Base-by-base conservation (phyloP, 106 monocot species). In the Agapanthus africanus region DNA sequence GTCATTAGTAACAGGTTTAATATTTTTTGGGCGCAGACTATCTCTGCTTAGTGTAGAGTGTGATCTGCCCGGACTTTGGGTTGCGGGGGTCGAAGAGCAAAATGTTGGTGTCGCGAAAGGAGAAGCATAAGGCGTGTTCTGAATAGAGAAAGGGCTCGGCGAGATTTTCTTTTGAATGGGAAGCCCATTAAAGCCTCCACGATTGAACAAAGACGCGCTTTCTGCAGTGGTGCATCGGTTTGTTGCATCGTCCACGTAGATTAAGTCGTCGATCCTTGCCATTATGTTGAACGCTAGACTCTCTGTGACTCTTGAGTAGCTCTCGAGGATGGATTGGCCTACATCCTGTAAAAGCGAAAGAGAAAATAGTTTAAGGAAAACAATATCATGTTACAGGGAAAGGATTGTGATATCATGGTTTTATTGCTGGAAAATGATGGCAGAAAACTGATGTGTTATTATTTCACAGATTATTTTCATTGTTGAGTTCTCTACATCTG, bases 311-410 rank as follows among this genome's bases (percentile, higher is more conserved):
- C 99, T 80, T 1, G 99, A 93, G 69, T 99, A 99, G 69, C 93
- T 90, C 62, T 93, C 99, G 22, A 99, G 85, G 57, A 99, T 90
- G 9, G 99, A 87, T 36, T 90, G 93, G 2, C 99, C 99, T 10
- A 99, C 88, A 77, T 97, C 91, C 95, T 97, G 84, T 59, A 74
- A n/a, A n/a, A n/a, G n/a, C n/a, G n/a, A n/a, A n/a, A n/a, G n/a
- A n/a, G n/a, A n/a, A n/a, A n/a, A n/a, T n/a, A n/a, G n/a, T n/a
- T n/a, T n/a, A n/a, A n/a, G n/a, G n/a, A n/a, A n/a, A n/a, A n/a
- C n/a, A n/a, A n/a, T n/a, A n/a, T n/a, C n/a, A n/a, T n/a, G n/a
- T n/a, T n/a, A n/a, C n/a, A n/a, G n/a, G n/a, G n/a, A n/a, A n/a
- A n/a, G n/a, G n/a, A n/a, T n/a, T n/a, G n/a, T n/a, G n/a, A n/a